A percentile compares a stretch with the other conserved stretches of the same genome.
These are phyloP conservation scores for Asterophora parasitica DNA, from an alignment of 768 basidiomycete genomes.

Conservation along the genomic window DNA sequence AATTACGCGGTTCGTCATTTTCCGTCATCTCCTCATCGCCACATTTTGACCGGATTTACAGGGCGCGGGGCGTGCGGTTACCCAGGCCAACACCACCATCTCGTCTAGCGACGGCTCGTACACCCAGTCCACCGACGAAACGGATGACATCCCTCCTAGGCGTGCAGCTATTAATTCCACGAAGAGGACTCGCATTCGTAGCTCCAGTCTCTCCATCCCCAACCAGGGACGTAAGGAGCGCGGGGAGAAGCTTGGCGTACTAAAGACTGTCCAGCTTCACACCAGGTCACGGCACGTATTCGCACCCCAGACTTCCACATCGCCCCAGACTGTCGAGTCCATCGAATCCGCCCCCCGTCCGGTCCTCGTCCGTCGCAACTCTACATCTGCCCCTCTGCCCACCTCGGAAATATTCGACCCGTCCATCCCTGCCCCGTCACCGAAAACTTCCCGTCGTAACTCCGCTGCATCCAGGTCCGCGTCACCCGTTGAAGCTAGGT, in stretches of 20 bases:
- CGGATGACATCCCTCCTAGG: constrained; percentile 39
- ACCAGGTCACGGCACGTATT: constrained; percentile 59
- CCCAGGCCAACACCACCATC: constrained; percentile 55
- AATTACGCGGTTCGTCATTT: constrained; percentile 52
- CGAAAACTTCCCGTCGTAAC: constrained; percentile 13
- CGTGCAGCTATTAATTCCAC: constrained; percentile 25
- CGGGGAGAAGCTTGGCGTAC: constrained; percentile 46
- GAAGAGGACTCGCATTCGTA: constrained; percentile 43
- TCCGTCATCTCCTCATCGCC: neutral
- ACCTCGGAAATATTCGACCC: constrained; percentile 18
- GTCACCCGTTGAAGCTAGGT: neutral
- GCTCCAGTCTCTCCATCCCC: constrained; percentile 55
- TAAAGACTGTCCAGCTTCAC: constrained; percentile 61
- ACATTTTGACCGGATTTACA: constrained; percentile 22
- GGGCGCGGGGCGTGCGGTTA: constrained; percentile 67
- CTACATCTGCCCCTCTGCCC: constrained; percentile 30
- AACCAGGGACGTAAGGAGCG: constrained; percentile 35
- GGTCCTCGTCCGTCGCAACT: constrained; percentile 43
- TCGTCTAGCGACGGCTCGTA: constrained; percentile 47
- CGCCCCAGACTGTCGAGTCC: constrained; percentile 13
- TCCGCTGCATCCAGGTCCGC: constrained; percentile 13
- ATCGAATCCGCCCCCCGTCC: constrained; percentile 22
- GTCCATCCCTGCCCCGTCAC: constrained; percentile 16
- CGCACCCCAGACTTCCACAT: constrained; percentile 21
- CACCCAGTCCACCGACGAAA: constrained; percentile 48